Base-by-base conservation (phyloP, 129 eudicot species). In the Ambrosia artemisiifolia region DNA sequence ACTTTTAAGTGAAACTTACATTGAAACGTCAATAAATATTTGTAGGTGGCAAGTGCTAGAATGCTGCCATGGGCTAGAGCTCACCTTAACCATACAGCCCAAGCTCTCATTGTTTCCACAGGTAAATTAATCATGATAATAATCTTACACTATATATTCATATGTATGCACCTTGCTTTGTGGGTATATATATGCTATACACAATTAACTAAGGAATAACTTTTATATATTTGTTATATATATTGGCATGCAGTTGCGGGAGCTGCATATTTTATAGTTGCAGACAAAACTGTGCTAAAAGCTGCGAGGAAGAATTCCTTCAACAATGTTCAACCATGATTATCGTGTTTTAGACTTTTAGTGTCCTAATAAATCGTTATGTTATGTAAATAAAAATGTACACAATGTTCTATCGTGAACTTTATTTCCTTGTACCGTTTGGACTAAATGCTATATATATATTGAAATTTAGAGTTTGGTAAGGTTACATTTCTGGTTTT, bases 21-120 rank as follows among this genome's bases (percentile, higher is more conserved):
- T 24, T 24, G 28, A 24, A 24, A 24, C 28, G 28, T 24, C 28
- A 24, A 24, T 24, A n/a, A n/a, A n/a, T n/a, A 3, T 4, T 30
- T 51, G 24, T 44, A 75, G 98, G 17, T 92, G 73, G 94, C 91
- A 74, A 92, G 95, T 85, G 96, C 82, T 42, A 92, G 88, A 76
- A 85, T 89, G 96, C 32, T 92, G 59, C 98, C 98, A 72, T 85
- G 98, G 96, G 98, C 90, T 36, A 85, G 88, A 80, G 92, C 95
- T 36, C 82, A 89, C 65, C 96, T 92, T 48, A 92, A 92, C 57
- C 91, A 88, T 56, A 85, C 96, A 57, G 96, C 96, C 50, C 96
- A 92, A 75, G 98, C 96, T 85, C 95, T 92, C 72, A 89, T 92
- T 1, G 71, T 92, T 70, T 92, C 98, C 73, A 92, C 96, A 42